Evolutionary conservation across 2,329 filamentous ascomycete genomes (phyloP), one percentile per base, ranked within the genome.

Genomic region (Aureobasidium musti): DNA sequence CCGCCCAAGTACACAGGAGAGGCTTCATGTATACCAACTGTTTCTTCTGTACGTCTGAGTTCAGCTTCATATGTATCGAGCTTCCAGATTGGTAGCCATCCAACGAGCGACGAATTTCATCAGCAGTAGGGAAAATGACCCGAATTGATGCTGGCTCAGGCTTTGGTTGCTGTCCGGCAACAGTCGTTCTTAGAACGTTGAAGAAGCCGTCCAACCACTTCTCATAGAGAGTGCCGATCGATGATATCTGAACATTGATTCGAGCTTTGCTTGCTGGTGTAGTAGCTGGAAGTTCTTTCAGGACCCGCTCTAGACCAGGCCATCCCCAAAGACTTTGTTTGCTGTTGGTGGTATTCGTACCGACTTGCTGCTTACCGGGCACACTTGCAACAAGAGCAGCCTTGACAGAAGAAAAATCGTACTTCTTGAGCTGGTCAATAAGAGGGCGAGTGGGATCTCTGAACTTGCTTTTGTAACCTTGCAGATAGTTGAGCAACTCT

Each of bases 61-160:
- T 84, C 1, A 88, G 86, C 74, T 92, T 95, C 72, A 88, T 91
- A 73, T 96, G 92, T 66, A 97, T 95, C 0, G 91, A 94, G 1
- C 78, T 84, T 0, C 92, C 92, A 0, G 91, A 91, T 2, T 73
- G 77, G 73, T 96, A 96, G 6, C 92, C 92, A 72, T 92, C 89
- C 0, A 96, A 75, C 0, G 89, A 93, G 47, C 80, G 81, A 19
- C 91, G 86, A 67, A 97, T 90, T 74, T 96, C 91, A 63, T 90
- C 84, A 0, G 89, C 81, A 0, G 91, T 94, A 0, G 92, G 92
- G 71, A 94, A 97, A 5, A 97, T 84, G 43, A 97, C 82, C 59
- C 87, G 89, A 77, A 90, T 88, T 5, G 77, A 80, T 0, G 87
- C 83, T 23, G 76, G 77, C 1, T 28, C 23, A 10, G n/a, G 3